Conservation (phyloP, 768 basidiomycete species). For the Lactifluus piperatus region DNA sequence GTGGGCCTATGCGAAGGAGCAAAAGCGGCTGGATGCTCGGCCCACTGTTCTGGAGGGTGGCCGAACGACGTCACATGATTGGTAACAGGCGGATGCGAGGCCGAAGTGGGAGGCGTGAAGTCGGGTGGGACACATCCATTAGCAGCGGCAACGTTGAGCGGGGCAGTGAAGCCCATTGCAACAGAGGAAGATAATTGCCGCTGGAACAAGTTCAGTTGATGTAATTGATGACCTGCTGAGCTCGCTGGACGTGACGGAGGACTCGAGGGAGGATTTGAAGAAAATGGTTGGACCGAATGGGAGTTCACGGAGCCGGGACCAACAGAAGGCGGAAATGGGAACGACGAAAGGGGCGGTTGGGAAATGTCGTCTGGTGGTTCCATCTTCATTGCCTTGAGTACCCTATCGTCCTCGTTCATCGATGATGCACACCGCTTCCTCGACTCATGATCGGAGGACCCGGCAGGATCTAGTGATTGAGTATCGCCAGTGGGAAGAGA, state of each 20-base stretch:
- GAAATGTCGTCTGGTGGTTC: slow-evolving; percentile 38
- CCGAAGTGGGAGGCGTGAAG: slow-evolving; percentile 20
- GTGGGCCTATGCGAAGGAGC: slow-evolving; percentile 25
- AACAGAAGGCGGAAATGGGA: slow-evolving; percentile 20
- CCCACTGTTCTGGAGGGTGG: slow-evolving; percentile 21
- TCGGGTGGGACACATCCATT: slow-evolving; percentile 20
- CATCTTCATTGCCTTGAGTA: slow-evolving; percentile 40
- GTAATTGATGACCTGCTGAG: slow-evolving; percentile 25
- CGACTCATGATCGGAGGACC: slow-evolving; percentile 31
- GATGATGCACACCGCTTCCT: slow-evolving; percentile 46
- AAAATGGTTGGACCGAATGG: slow-evolving; percentile 18
- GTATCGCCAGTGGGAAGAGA: slow-evolving; percentile 19
- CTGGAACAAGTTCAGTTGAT: slow-evolving; percentile 20
- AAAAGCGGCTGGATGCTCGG: slow-evolving; percentile 9
- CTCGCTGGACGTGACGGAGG: slow-evolving; percentile 29
- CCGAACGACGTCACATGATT: slow-evolving; percentile 28
- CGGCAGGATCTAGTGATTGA: slow-evolving; percentile 27
- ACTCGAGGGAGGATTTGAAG: slow-evolving; percentile 18
- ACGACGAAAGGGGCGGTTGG: slow-evolving; percentile 19
- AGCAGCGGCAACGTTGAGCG: slow-evolving; percentile 19
- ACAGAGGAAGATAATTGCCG: slow-evolving; percentile 6
- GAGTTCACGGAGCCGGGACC: slow-evolving; percentile 7
- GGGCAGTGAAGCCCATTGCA: slow-evolving; percentile 21
- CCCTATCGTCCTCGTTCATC: slow-evolving; percentile 34
- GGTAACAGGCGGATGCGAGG: slow-evolving; percentile 21